Percentiles rank a stretch among this genome's conserved stretches.
Evolutionary conservation across 257 asterid species (phyloP).

Genomic region (Linaria vulgaris): DNA sequence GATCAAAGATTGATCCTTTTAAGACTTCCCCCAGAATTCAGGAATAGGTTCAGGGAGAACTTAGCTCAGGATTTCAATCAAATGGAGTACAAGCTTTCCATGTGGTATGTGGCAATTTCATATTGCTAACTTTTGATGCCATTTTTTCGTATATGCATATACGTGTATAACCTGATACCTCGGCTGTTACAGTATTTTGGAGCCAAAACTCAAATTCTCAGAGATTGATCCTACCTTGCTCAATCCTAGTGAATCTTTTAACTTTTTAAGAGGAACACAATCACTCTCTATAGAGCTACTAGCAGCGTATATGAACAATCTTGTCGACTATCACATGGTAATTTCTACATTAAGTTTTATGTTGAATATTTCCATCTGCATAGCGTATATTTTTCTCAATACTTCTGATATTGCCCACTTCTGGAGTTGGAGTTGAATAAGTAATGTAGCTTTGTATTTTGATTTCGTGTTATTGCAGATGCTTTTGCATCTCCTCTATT

Average conservation of each 20-base stretch:
- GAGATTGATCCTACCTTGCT: conserved; percentile 40
- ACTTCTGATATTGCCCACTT: no score
- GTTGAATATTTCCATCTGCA: no score
- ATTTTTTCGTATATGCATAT: no score
- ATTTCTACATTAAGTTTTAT: no score
- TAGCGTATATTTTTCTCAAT: background rate
- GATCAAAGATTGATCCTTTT: conserved; percentile 17
- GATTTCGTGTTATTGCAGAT: no score
- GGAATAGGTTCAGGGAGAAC: conserved; percentile 51
- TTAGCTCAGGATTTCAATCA: conserved; percentile 50
- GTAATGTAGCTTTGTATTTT: no score
- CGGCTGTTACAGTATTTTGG: conserved; percentile 70
- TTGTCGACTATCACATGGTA: conserved; percentile 66
- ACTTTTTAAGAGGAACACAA: conserved; percentile 44
- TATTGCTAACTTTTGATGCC: no score
- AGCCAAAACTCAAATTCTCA: conserved; percentile 72
- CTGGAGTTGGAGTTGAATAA: no score
- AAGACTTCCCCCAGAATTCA: conserved; percentile 51
- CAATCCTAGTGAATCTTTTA: conserved; percentile 45
- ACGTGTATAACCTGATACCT: no score
- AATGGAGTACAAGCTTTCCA: conserved; percentile 94
- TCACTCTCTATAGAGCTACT: conserved; percentile 58
- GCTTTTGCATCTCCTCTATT: no score
- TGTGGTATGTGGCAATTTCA: no score
- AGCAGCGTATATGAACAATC: conserved; percentile 77